Evolutionary conservation across 108 stramenopile species (phyloP).

Genomic region (Pelagomonas calceolata): DNA sequence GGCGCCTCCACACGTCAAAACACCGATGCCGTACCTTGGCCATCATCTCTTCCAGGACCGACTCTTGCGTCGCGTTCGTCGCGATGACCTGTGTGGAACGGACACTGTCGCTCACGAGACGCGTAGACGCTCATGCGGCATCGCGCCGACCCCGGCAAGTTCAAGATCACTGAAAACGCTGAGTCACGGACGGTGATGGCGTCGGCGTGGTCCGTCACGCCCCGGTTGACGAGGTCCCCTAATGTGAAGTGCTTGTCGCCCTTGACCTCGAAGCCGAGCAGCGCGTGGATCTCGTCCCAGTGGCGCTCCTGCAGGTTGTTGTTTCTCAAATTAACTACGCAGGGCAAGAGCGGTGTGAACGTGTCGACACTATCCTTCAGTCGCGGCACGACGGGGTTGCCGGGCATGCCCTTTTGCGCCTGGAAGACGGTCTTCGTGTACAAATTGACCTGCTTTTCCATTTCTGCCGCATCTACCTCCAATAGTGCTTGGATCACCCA

Average conservation of each 20-base stretch:
- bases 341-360: slow-evolving; percentile 44
- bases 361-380: slow-evolving; percentile 42
- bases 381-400: slow-evolving; percentile 38
- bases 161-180: too few relatives aligned
- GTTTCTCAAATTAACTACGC: slow-evolving; percentile 45
- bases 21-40: slow-evolving; percentile 30
- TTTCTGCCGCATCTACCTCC: slow-evolving; percentile 30
- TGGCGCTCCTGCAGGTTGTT: slow-evolving; percentile 38
- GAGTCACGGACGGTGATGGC: too few relatives aligned
- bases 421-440: slow-evolving; percentile 34
- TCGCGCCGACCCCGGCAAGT: too few relatives aligned
- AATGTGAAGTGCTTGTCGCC: slow-evolving; percentile 39
- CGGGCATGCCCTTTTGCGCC: slow-evolving; percentile 42
- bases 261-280: slow-evolving; percentile 45
- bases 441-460: slow-evolving; percentile 39
- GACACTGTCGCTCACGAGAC: too few relatives aligned
- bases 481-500: slow-evolving; percentile 36
- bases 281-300: slow-evolving; percentile 46
- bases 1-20: too few relatives aligned
- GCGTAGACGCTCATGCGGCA: too few relatives aligned
- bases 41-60: slow-evolving; percentile 50
- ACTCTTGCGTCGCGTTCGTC: slow-evolving; percentile 50
- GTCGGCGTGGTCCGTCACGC: slow-evolving; percentile 21
- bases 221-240: slow-evolving; percentile 39
- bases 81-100: slow-evolving; percentile 29